phyloP scores from a whole-genome alignment of 257 asterid species.

The Craterostigma plantagineum region DNA sequence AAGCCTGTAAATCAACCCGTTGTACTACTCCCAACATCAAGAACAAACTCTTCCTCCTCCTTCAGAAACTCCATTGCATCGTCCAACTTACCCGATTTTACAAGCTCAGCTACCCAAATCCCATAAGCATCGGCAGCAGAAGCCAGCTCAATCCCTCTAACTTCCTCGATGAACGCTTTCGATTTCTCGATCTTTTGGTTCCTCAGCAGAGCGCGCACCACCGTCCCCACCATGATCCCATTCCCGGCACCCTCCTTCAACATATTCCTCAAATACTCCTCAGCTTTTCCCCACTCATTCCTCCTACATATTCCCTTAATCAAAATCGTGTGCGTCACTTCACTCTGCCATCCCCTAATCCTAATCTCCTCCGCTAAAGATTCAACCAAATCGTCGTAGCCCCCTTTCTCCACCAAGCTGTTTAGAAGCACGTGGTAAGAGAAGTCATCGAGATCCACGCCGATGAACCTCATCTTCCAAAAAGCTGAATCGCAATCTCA shows the following conservation, averaged over 20 bases:
- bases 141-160: slow-evolving; percentile 19
- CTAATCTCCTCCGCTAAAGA: slow-evolving; percentile 34
- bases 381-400: slow-evolving; percentile 35
- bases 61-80: slow-evolving; percentile 50
- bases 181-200: slow-evolving; percentile 39
- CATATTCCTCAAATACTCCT: slow-evolving; percentile 31
- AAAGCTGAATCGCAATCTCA: slow-evolving; percentile 48
- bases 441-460: slow-evolving; percentile 39
- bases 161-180: slow-evolving; percentile 31
- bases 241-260: slow-evolving; percentile 12
- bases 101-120: slow-evolving; percentile 44
- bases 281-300: slow-evolving; percentile 39
- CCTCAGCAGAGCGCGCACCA: slow-evolving; percentile 50
- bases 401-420: slow-evolving; percentile 39
- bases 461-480: slow-evolving; percentile 59
- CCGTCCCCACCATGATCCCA: slow-evolving; percentile 26
- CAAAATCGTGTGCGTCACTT: slow-evolving; percentile 40
- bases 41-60: slow-evolving; percentile 52
- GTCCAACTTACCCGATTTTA: slow-evolving; percentile 43
- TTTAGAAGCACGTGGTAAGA: slow-evolving; percentile 56
- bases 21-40: slow-evolving; percentile 49
- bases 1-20: slow-evolving; percentile 36
- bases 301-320: slow-evolving; percentile 39
- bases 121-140: slow-evolving; percentile 39
- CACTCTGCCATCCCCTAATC: slow-evolving; percentile 25